Conservation (phyloP, 768 basidiomycete genomes). For the Daedalea quercina region DNA sequence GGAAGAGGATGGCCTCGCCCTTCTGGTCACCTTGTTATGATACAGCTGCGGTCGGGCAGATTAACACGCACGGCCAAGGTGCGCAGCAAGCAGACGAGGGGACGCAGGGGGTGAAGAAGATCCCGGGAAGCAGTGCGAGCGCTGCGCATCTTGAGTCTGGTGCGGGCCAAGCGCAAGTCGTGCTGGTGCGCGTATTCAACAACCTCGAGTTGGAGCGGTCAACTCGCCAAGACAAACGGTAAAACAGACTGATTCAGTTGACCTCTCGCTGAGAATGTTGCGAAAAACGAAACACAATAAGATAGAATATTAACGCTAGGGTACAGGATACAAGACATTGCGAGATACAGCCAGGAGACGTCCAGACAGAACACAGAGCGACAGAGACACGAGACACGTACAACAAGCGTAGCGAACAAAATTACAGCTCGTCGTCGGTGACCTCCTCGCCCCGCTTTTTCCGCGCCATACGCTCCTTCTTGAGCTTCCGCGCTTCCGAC, state of each 20-base stretch:
- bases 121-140: neutral
- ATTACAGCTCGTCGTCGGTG: constrained; percentile 51
- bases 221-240: too few relatives aligned
- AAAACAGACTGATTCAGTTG: too few relatives aligned
- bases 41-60: neutral
- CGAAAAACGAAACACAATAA: constrained; percentile 4
- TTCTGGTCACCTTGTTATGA: too few relatives aligned
- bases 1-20: too few relatives aligned
- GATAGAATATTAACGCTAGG: constrained; percentile 16
- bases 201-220: too few relatives aligned
- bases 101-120: neutral
- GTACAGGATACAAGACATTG: constrained; percentile 17
- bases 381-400: constrained; percentile 12
- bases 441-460: constrained; percentile 81
- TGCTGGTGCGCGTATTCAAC: neutral
- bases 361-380: constrained; percentile 18
- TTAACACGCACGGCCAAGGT: neutral
- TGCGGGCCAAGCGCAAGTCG: neutral
- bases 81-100: neutral
- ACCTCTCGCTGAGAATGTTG: neutral
- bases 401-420: constrained; percentile 5
- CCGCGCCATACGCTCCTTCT: constrained; percentile 95
- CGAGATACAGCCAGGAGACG: constrained; percentile 14
- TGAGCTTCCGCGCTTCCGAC: constrained; percentile 78
- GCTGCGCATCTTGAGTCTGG: neutral